Base-by-base conservation (phyloP, 495 filamentous ascomycete genomes). In the Aspergillus wentii region DNA sequence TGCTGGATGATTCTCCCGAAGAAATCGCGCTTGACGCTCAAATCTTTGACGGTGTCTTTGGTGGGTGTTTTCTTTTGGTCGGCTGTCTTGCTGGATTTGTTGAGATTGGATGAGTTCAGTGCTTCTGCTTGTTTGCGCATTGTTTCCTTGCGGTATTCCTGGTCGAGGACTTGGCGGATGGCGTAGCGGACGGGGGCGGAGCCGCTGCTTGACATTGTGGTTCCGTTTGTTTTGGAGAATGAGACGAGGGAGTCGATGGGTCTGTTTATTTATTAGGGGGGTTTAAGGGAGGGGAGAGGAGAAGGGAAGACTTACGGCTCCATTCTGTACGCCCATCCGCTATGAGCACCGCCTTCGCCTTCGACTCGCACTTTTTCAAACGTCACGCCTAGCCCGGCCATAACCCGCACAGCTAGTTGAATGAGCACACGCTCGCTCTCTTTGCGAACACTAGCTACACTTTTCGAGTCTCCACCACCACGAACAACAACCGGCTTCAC, bases 401-500 rank as follows among this genome's bases (percentile, higher is more conserved):
- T 88, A 6, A 89, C 82, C 17, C 76, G 70, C 2, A 92, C 88
- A 5, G 89, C 85, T 17, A 85, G 71, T 36, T 72, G 69, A 14
- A 98, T 84, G 56, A 95, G 82, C 8, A 62, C 68, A 50, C 88
- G 86, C 57, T 98, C 92, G 6, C 69, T 72, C 35, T 91, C 87
- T 49, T 85, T 86, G 27, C 92, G 79, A 4, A 97, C 88, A 52
- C 82, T 88, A 6, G 90, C 91, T 15, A 88, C 73, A 27, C 81
- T 83, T 9, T 66, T 69, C 30, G 72, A 69, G 19, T 79, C 73
- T 13, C 76, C 81, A 49, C 72, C 82, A 22, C 83, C 83, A 17
- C 85, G 80, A 4, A 98, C 77, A 31, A 95, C 75, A n/a, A 96
- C 85, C 1, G 94, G 92, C 46, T 89, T 95, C 35, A 98, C 78